Evolutionary conservation across 371 early-diverging fungal genomes (phyloP).

Genomic region (Zopfochytrium polystomum): DNA sequence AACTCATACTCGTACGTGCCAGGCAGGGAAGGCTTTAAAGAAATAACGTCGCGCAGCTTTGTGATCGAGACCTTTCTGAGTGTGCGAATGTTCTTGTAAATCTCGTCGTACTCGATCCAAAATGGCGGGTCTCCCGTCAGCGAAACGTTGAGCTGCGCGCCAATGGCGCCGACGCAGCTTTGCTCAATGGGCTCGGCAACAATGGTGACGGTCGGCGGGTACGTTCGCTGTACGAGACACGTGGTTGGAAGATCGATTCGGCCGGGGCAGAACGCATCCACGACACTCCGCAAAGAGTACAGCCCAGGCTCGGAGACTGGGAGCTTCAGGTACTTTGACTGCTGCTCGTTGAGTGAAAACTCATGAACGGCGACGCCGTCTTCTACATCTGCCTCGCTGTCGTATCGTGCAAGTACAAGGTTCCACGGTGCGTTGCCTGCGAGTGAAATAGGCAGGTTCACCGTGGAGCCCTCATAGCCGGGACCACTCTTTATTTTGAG

Average conservation of each 20-base stretch:
- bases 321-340: background rate
- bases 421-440: conserved; percentile 30
- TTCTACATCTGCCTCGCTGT: conserved; percentile 10
- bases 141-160: conserved; percentile 40
- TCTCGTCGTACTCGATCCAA: conserved; percentile 38
- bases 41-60: conserved; percentile 30
- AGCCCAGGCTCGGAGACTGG: conserved; percentile 29
- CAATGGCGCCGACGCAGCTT: conserved; percentile 50
- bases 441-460: conserved; percentile 25
- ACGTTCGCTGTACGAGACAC: conserved; percentile 34
- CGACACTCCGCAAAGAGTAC: conserved; percentile 32
- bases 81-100: conserved; percentile 7
- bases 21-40: conserved; percentile 36
- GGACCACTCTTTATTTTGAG: conserved; percentile 28
- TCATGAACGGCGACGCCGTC: background rate
- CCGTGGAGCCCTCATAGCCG: conserved; percentile 3
- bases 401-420: conserved; percentile 10
- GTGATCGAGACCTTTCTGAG: conserved; percentile 4
- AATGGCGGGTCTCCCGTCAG: conserved; percentile 49
- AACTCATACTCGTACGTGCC: conserved; percentile 45
- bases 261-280: conserved; percentile 41
- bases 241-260: conserved; percentile 23
- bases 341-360: background rate
- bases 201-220: conserved; percentile 39
- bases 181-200: conserved; percentile 37